These are phyloP conservation scores for Thelonectria rubi DNA, from an alignment of 2,329 filamentous ascomycete genomes.

Conservation along the genomic window DNA sequence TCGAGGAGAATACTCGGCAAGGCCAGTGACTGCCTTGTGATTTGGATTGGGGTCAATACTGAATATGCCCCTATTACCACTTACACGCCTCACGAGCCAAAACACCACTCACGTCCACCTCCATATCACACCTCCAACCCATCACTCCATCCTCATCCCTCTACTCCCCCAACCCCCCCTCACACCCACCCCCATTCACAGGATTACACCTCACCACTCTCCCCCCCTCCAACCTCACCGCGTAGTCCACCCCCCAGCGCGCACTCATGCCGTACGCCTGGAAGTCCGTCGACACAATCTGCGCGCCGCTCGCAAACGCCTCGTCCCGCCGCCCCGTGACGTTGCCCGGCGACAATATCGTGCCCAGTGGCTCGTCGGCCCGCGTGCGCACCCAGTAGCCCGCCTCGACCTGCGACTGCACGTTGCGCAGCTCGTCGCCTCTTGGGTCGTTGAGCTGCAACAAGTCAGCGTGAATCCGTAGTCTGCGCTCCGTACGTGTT, in stretches of 20 bases:
- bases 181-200: constrained; percentile 1
- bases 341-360: constrained; percentile 52
- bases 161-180: neutral
- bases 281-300: constrained; percentile 60
- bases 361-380: constrained; percentile 56
- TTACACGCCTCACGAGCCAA: no score
- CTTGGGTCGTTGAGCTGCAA: constrained; percentile 55
- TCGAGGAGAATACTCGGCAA: no score
- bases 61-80: no score
- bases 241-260: constrained; percentile 58
- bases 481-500: neutral
- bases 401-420: constrained; percentile 54
- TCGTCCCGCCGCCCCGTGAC: constrained; percentile 51
- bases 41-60: no score
- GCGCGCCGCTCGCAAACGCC: constrained; percentile 57
- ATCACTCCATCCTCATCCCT: neutral
- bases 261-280: constrained; percentile 56
- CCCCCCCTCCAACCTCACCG: constrained; percentile 34
- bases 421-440: constrained; percentile 48
- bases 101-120: no score
- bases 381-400: constrained; percentile 60
- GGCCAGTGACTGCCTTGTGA: no score
- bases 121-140: no score
- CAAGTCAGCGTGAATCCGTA: neutral
- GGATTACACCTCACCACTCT: constrained; percentile 47